phyloP scores from a whole-genome alignment of 768 basidiomycete species.

The Russula virescens region DNA sequence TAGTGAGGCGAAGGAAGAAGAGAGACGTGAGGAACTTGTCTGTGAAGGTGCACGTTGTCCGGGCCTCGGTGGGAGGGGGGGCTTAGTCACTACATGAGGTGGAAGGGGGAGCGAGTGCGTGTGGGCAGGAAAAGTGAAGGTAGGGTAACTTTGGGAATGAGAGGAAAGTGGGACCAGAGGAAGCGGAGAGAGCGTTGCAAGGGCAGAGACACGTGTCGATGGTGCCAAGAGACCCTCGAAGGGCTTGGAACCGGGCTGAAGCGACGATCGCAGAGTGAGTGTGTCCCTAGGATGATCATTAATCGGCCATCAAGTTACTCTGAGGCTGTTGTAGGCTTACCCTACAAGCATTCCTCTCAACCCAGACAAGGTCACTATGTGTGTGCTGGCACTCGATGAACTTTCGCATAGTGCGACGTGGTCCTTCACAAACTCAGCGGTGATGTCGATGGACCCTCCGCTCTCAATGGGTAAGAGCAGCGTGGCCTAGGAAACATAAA shows the following conservation, averaged over 20 bases:
- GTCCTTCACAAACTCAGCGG: constrained; percentile 73
- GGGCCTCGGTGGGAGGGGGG: constrained; percentile 30
- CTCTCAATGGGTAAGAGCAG: constrained; percentile 70
- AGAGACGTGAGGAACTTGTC: constrained; percentile 25
- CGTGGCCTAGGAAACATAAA: constrained; percentile 50
- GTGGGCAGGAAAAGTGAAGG: constrained; percentile 40
- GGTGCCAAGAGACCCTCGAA: constrained; percentile 39
- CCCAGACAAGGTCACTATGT: constrained; percentile 76
- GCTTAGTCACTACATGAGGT: constrained; percentile 25
- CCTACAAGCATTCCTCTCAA: constrained; percentile 63
- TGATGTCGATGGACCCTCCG: constrained; percentile 49
- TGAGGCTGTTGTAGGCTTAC: constrained; percentile 36
- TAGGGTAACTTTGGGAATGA: constrained; percentile 41
- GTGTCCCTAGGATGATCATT: constrained; percentile 29
- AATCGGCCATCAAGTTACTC: not conserved
- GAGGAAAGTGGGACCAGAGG: constrained; percentile 33
- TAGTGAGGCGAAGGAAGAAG: constrained; percentile 24
- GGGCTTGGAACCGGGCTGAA: constrained; percentile 37
- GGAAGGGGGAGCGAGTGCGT: constrained; percentile 34
- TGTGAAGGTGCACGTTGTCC: constrained; percentile 25
- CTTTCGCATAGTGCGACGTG: constrained; percentile 69
- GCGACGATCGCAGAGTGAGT: constrained; percentile 41
- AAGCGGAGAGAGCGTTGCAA: constrained; percentile 50
- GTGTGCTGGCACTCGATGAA: constrained; percentile 39
- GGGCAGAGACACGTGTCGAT: constrained; percentile 33